phyloP scores from a whole-genome alignment of 1,284 basidiomycete species.

The Puccinia sorghi region DNA sequence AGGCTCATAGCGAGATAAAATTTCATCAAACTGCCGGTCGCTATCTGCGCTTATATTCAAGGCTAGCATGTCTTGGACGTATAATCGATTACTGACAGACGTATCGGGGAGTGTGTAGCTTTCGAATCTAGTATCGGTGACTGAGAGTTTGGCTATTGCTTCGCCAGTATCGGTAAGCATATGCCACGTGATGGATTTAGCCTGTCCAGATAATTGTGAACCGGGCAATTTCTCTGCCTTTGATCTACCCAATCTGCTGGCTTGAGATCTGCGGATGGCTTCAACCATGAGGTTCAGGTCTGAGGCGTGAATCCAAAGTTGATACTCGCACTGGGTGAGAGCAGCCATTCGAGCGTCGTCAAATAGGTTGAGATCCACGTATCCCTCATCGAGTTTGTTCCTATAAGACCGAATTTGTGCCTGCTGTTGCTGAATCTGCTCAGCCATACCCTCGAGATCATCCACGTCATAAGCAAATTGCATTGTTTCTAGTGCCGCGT shows the following conservation, averaged over 20 bases:
- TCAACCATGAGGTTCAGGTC: conserved; percentile 85
- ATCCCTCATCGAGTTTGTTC: conserved; percentile 39
- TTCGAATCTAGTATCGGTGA: conserved; percentile 75
- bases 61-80: conserved; percentile 74
- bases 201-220: conserved; percentile 75
- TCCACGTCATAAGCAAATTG: conserved; percentile 63
- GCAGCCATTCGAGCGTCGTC: conserved; percentile 63
- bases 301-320: conserved; percentile 73
- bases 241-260: conserved; percentile 65
- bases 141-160: conserved; percentile 80
- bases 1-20: conserved; percentile 68
- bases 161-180: conserved; percentile 78
- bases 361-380: conserved; percentile 58
- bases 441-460: conserved; percentile 47
- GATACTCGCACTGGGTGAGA: conserved; percentile 70
- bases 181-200: conserved; percentile 86
- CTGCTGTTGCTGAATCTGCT: conserved; percentile 49
- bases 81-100: conserved; percentile 76
- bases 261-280: conserved; percentile 79
- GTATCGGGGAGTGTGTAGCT: conserved; percentile 88
- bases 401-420: conserved; percentile 39
- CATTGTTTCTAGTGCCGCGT: conserved; percentile 77
- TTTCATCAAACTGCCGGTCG: conserved; percentile 73
- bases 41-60: conserved; percentile 84
- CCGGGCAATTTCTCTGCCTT: conserved; percentile 67